phyloP scores from a whole-genome alignment of 2,329 filamentous ascomycete genomes.

The Aspergillus melleus region DNA sequence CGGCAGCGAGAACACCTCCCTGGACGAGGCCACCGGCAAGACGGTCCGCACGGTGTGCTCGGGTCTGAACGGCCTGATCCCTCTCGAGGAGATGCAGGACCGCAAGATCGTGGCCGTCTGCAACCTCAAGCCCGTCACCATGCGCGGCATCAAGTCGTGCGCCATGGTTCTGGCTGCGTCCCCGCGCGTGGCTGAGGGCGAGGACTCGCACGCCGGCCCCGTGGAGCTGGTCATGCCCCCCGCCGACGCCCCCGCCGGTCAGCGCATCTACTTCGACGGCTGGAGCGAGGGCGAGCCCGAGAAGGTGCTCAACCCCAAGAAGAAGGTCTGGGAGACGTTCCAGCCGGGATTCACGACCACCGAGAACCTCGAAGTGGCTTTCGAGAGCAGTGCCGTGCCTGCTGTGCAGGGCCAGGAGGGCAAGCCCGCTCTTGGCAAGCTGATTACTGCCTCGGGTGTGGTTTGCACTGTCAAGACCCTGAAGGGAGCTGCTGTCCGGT shows the following conservation, averaged over 20 bases:
- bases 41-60: constrained; percentile 95
- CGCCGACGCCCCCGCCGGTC: constrained; percentile 73
- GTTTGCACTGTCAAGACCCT: constrained; percentile 81
- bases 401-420: constrained; percentile 67
- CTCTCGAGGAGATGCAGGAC: constrained; percentile 93
- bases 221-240: constrained; percentile 91
- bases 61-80: constrained; percentile 87
- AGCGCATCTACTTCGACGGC: constrained; percentile 89
- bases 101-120: constrained; percentile 94
- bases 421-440: constrained; percentile 56
- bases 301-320: constrained; percentile 94
- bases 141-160: constrained; percentile 80
- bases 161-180: constrained; percentile 97
- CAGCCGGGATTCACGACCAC: constrained; percentile 96
- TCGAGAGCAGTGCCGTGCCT: constrained; percentile 76
- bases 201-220: constrained; percentile 80
- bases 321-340: constrained; percentile 98
- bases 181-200: constrained; percentile 77
- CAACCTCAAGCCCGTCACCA: constrained; percentile 98
- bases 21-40: constrained; percentile 80
- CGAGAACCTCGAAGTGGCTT: constrained; percentile 75
- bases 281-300: constrained; percentile 86
- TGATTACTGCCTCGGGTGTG: constrained; percentile 73
- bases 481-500: constrained; percentile 79
- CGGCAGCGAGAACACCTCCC: constrained; percentile 79